These are phyloP conservation scores for Pichia sp. DNA, from an alignment of 1,139 yeast genomes.

Conservation along the genomic window DNA sequence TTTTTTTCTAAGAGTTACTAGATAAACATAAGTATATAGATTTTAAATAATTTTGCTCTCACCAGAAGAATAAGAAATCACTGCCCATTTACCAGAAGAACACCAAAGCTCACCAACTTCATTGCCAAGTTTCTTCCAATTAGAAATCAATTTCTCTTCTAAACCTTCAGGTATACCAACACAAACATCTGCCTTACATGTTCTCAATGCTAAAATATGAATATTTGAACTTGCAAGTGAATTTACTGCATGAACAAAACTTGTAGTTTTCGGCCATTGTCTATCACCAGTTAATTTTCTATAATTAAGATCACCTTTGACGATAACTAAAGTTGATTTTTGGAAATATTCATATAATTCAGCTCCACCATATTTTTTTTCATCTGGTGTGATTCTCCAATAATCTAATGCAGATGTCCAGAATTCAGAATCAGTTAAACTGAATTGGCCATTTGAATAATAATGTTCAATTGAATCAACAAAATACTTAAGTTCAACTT, in stretches of 20 bases:
- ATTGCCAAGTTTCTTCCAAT: constrained; percentile 54
- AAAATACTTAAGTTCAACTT: constrained; percentile 38
- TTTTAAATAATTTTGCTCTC: neutral
- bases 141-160: constrained; percentile 56
- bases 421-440: constrained; percentile 60
- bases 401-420: constrained; percentile 80
- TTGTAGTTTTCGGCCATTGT: constrained; percentile 77
- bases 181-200: constrained; percentile 95
- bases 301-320: constrained; percentile 94
- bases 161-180: constrained; percentile 74
- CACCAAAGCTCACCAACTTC: constrained; percentile 74
- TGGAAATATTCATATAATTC: constrained; percentile 44
- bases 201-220: constrained; percentile 69
- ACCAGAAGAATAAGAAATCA: constrained; percentile 52
- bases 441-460: constrained; percentile 44
- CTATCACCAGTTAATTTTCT: constrained; percentile 90
- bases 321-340: constrained; percentile 63
- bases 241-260: constrained; percentile 65
- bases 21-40: constrained; percentile 36
- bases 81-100: constrained; percentile 90
- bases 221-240: constrained; percentile 57
- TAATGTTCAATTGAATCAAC: constrained; percentile 46
- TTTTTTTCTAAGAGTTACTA: no score
- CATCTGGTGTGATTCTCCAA: constrained; percentile 55
- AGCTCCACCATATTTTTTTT: constrained; percentile 52